Evolutionary conservation across 2,329 filamentous ascomycete genomes (phyloP), one percentile per base, ranked within the genome.

Genomic region (Trichoderma aggressivum): DNA sequence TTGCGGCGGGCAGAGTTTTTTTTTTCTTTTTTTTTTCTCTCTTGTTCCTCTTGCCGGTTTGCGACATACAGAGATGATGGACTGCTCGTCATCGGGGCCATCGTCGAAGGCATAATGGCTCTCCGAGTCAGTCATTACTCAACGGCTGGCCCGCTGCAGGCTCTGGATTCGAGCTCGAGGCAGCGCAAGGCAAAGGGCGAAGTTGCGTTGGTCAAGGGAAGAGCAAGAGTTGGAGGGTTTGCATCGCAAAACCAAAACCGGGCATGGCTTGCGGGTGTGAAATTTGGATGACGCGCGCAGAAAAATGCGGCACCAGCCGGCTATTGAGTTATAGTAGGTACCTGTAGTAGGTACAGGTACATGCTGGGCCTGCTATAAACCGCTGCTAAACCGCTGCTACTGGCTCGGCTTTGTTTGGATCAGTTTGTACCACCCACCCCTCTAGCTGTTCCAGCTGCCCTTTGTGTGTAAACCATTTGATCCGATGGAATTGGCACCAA

Each of bases 101-200:
- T 85, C 84, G 71, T 85, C 83, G 77, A 84, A 84, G 76, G 79
- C 83, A 80, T 85, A 82, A 73, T 83, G 80, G 75, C 81, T 79
- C 75, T 84, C 82, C 72, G 79, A 76, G 72, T 83, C 81, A 76
- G 81, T 81, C 82, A 84, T 84, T 79, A 78, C 80, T 69, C 68
- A 71, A 70, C 71, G 58, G 71, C 70, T 71, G 39, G 63, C 60
- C 65, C 56, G 61, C 61, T 34, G 59, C 59, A 60, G 65, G 39
- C 65, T 69, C 39, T 56, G 11, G 24, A 36, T 71, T 53, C 63
- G 61, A 18, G 28, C 70, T 66, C 65, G 55, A 67, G 69, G 67
- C 55, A 71, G 68, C 71, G 62, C 71, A 47, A 63, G 59, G 36
- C 67, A 56, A 67, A 34, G 62, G 58, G 8, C 39, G 18, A 43